Evolutionary conservation across 257 asterid genomes (phyloP).

Genomic region (Primulina eburnea): DNA sequence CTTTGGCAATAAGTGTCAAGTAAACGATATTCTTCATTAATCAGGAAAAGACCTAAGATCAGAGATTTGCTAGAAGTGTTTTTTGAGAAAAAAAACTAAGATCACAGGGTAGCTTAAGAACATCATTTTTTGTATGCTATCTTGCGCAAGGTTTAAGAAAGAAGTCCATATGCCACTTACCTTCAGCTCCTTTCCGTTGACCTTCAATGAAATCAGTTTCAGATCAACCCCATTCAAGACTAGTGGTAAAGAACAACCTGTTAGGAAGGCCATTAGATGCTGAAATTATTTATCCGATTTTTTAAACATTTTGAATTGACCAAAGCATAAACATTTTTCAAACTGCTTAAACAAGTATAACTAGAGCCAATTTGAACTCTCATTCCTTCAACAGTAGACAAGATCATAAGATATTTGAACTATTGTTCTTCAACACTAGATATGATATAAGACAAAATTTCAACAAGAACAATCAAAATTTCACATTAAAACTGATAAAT

Average conservation of each 20-base stretch:
- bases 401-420: conserved; percentile 4
- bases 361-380: background rate
- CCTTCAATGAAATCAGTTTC: conserved; percentile 64
- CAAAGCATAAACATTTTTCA: background rate
- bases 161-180: conserved; percentile 30
- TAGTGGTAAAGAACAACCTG: conserved; percentile 70
- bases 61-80: too few relatives aligned
- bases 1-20: background rate
- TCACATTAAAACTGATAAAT: background rate
- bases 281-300: conserved; percentile 13
- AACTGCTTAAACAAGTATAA: background rate
- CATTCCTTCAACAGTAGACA: background rate
- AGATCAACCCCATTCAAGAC: conserved; percentile 82
- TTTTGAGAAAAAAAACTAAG: background rate
- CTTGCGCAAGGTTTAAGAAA: conserved; percentile 10
- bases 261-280: conserved; percentile 22
- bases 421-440: background rate
- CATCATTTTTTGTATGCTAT: conserved; percentile 7
- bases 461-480: background rate
- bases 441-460: background rate
- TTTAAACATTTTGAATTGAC: conserved; percentile 1
- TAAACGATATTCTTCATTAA: background rate
- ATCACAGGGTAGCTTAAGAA: background rate
- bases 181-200: conserved; percentile 69
- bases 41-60: conserved; percentile 12